A percentile compares a stretch with the other conserved stretches of the same genome.
Evolutionary conservation across 2,329 filamentous ascomycete species (phyloP).

Genomic region (Teratosphaeria pseudoeucalypti): DNA sequence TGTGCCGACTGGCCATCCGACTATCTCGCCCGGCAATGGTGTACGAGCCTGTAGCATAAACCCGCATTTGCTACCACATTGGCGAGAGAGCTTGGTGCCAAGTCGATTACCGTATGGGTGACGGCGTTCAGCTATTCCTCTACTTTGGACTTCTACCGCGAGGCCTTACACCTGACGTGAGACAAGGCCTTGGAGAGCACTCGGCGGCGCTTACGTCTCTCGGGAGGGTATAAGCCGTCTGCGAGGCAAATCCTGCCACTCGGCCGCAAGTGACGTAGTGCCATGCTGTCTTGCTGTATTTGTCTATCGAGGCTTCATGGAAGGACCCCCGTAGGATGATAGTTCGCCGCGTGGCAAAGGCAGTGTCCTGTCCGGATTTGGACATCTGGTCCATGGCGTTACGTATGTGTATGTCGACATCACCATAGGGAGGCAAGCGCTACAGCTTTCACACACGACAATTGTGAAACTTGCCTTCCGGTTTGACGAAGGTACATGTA

Average conservation of each 20-base stretch:
- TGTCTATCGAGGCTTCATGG: background rate
- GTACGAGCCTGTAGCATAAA: conserved; percentile 16
- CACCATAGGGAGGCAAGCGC: too few relatives aligned
- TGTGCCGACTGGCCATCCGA: conserved; percentile 14
- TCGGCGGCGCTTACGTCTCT: background rate
- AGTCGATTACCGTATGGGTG: conserved; percentile 31
- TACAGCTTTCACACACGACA: too few relatives aligned
- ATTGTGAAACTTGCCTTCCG: too few relatives aligned
- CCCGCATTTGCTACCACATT: conserved; percentile 35
- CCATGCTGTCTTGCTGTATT: background rate
- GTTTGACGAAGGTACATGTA: too few relatives aligned
- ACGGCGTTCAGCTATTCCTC: conserved; percentile 32
- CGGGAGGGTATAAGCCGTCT: background rate
- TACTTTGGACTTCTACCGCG: conserved; percentile 28
- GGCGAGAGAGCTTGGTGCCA: conserved; percentile 32
- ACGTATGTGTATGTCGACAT: too few relatives aligned
- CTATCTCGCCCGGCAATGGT: conserved; percentile 11
- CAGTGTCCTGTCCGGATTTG: conserved; percentile 25
- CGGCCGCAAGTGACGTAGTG: background rate
- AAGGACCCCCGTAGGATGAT: background rate
- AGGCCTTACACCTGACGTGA: conserved; percentile 20
- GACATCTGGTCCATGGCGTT: too few relatives aligned
- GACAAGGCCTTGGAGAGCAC: background rate
- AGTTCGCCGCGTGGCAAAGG: conserved; percentile 32
- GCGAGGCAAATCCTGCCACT: background rate